Conservation (phyloP, 2,329 filamentous ascomycete genomes). For the Septoria petroselini region DNA sequence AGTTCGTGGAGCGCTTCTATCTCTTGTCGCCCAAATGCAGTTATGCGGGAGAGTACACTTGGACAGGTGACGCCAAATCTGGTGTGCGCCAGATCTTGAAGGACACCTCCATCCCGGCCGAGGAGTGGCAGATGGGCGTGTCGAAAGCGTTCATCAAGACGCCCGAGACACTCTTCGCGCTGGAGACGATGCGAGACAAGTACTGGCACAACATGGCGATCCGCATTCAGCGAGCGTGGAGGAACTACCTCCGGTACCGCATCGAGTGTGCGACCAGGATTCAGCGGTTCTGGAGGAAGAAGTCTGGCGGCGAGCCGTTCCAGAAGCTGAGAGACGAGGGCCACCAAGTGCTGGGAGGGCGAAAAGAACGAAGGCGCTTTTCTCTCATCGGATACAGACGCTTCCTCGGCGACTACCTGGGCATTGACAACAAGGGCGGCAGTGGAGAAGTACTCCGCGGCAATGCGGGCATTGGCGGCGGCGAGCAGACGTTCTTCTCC, state of each 20-base stretch:
- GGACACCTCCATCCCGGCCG: constrained; percentile 89
- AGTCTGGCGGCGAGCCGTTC: constrained; percentile 84
- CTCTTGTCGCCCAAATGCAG: constrained; percentile 89
- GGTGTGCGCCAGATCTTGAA: constrained; percentile 91
- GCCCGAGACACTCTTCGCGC: constrained; percentile 90
- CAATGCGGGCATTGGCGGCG: constrained; percentile 63
- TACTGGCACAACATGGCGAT: constrained; percentile 99
- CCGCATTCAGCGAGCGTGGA: constrained; percentile 94
- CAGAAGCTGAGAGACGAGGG: constrained; percentile 84
- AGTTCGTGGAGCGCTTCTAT: constrained; percentile 97
- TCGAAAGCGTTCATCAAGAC: constrained; percentile 98
- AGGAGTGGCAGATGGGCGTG: constrained; percentile 96
- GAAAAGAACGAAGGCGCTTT: constrained; percentile 87
- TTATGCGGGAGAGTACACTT: constrained; percentile 96
- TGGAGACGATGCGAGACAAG: constrained; percentile 95
- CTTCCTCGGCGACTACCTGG: constrained; percentile 93
- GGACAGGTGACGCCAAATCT: constrained; percentile 82
- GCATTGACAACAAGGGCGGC: constrained; percentile 74
- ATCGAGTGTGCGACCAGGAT: constrained; percentile 91
- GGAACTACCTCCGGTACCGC: constrained; percentile 89
- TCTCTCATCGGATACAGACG: constrained; percentile 87
- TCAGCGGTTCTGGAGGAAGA: constrained; percentile 92
- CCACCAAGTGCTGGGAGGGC: constrained; percentile 73
- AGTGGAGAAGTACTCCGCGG: constrained; percentile 77
- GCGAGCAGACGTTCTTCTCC: constrained; percentile 80